phyloP scores from a whole-genome alignment of 192 early-diverging fungal species.

The Piromyces sp. region DNA sequence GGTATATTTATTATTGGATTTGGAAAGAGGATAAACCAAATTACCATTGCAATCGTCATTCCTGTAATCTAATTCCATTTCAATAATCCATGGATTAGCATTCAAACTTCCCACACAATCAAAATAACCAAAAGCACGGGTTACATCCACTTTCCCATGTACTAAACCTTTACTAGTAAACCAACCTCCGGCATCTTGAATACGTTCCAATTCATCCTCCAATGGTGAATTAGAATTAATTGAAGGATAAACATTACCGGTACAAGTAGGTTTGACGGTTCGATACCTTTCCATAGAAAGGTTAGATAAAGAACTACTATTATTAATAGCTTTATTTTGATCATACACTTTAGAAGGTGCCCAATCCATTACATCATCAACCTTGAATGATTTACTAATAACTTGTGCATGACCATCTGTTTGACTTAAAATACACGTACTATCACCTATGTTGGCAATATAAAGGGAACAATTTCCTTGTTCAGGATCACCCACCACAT shows the following conservation, averaged over 20 bases:
- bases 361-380: background rate
- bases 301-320: background rate
- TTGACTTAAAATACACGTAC: conserved; percentile 56
- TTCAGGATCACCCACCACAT: conserved; percentile 34
- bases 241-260: conserved; percentile 22
- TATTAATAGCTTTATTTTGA: background rate
- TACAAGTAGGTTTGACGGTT: background rate
- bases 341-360: background rate
- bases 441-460: conserved; percentile 73
- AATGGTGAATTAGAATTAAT: conserved; percentile 46
- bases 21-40: conserved; percentile 38
- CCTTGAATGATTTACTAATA: conserved; percentile 9
- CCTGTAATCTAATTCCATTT: conserved; percentile 51
- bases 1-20: background rate
- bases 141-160: conserved; percentile 58
- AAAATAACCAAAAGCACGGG: conserved; percentile 74
- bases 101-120: conserved; percentile 64
- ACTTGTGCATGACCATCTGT: conserved; percentile 46
- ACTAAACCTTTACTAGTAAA: conserved; percentile 56
- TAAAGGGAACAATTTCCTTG: conserved; percentile 37
- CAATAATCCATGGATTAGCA: conserved; percentile 60
- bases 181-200: conserved; percentile 61
- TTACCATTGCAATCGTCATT: conserved; percentile 43
- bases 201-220: conserved; percentile 36
- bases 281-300: background rate